Percentiles rank a stretch among this genome's conserved stretches.
These are phyloP conservation scores for Russula sp. DNA, from an alignment of 768 basidiomycete species.

Conservation along the genomic window DNA sequence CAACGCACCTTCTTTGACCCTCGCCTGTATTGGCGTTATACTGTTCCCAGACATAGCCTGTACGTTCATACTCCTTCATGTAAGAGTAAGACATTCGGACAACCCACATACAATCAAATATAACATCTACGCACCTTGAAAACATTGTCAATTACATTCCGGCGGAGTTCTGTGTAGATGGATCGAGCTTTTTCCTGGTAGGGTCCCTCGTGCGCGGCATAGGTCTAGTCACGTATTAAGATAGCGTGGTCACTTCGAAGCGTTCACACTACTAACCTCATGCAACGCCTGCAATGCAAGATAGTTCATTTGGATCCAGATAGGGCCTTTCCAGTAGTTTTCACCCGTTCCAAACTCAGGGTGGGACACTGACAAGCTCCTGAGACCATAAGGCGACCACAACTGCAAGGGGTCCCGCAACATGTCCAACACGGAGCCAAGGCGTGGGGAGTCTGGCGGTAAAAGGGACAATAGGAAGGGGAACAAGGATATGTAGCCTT, in stretches of 20 bases:
- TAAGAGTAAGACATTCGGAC: conserved; percentile 3
- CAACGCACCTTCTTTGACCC: conserved; percentile 72
- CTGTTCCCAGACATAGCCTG: conserved; percentile 97
- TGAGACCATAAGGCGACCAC: conserved; percentile 89
- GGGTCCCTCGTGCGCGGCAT: conserved; percentile 77
- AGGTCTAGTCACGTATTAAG: conserved; percentile 51
- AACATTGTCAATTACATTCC: conserved; percentile 84
- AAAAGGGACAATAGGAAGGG: conserved; percentile 86
- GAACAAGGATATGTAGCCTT: conserved; percentile 92
- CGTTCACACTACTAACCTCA: conserved; percentile 47
- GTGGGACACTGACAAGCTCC: conserved; percentile 84
- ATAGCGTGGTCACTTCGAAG: neutral
- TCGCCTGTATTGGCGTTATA: conserved; percentile 83
- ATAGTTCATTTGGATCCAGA: conserved; percentile 99
- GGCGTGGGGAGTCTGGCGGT: conserved; percentile 69
- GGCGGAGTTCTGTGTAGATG: conserved; percentile 77
- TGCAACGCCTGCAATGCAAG: conserved; percentile 76
- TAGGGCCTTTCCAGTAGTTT: conserved; percentile 96
- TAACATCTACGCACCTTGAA: conserved; percentile 46
- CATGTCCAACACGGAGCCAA: conserved; percentile 77
- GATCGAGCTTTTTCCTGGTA: conserved; percentile 67
- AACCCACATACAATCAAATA: neutral
- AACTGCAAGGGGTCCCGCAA: conserved; percentile 78
- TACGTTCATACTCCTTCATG: conserved; percentile 80
- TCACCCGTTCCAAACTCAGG: conserved; percentile 89